phyloP scores from a whole-genome alignment of 2,329 filamentous ascomycete genomes.

The Phoma sp. region DNA sequence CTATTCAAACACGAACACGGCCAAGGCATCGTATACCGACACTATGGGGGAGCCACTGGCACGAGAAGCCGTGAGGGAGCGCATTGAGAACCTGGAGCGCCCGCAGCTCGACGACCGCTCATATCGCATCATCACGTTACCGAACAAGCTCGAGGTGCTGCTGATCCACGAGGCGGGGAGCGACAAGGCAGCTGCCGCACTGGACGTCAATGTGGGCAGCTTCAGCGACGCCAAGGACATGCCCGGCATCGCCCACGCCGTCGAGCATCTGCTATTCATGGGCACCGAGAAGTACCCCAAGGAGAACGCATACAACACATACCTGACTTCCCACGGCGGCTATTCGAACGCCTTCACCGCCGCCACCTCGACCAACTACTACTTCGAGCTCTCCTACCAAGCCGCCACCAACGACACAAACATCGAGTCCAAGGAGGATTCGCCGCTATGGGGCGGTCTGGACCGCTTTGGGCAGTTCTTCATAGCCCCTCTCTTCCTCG shows the following conservation, averaged over 20 bases:
- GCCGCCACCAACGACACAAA: slow-evolving; percentile 46
- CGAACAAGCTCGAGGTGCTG: slow-evolving; percentile 88
- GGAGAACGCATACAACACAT: slow-evolving; percentile 86
- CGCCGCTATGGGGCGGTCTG: slow-evolving; percentile 80
- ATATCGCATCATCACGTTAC: slow-evolving; percentile 85
- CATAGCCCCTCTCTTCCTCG: slow-evolving; percentile 83
- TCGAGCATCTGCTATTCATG: slow-evolving; percentile 98
- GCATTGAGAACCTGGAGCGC: slow-evolving; percentile 75
- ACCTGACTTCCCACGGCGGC: slow-evolving; percentile 87
- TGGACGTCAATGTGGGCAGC: slow-evolving; percentile 95
- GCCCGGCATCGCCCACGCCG: slow-evolving; percentile 93
- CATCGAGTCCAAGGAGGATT: slow-evolving; percentile 50
- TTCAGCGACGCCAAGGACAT: slow-evolving; percentile 92
- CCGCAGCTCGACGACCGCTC: slow-evolving; percentile 84
- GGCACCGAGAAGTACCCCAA: slow-evolving; percentile 93
- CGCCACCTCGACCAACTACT: slow-evolving; percentile 94
- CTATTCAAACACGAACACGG: slow-evolving; percentile 3
- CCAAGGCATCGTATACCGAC: not conserved
- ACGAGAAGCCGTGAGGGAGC: slow-evolving; percentile 27
- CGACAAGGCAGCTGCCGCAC: slow-evolving; percentile 93
- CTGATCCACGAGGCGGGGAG: slow-evolving; percentile 93
- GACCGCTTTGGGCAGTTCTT: slow-evolving; percentile 97
- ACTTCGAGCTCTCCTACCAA: slow-evolving; percentile 91
- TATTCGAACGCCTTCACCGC: slow-evolving; percentile 96
- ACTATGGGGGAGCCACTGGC: slow-evolving; percentile 43